Evolutionary conservation across 1,284 basidiomycete genomes (phyloP).

Genomic region (Xerocomus amazonicus): DNA sequence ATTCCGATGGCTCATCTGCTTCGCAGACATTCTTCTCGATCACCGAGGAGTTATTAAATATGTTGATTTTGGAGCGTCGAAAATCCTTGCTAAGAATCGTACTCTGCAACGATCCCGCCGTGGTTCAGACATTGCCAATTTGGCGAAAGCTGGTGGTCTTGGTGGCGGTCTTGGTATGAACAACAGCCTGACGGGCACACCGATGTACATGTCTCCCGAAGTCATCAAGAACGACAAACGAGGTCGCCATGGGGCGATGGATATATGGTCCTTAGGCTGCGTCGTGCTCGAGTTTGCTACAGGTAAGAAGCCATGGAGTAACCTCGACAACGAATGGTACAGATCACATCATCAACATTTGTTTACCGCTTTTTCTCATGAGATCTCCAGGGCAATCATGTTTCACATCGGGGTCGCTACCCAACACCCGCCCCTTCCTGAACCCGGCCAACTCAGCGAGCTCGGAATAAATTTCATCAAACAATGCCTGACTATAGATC

Average conservation of each 20-base stretch:
- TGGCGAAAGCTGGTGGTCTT: conserved; percentile 30
- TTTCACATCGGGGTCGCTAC: conserved; percentile 98
- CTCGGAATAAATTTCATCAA: conserved; percentile 94
- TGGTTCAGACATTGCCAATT: conserved; percentile 35
- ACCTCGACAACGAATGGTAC: conserved; percentile 98
- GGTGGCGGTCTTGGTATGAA: conserved; percentile 48
- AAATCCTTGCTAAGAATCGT: conserved; percentile 92
- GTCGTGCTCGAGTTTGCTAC: conserved; percentile 96
- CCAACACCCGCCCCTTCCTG: conserved; percentile 93
- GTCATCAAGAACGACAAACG: conserved; percentile 91
- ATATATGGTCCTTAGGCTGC: conserved; percentile 97
- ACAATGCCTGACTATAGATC: conserved; percentile 88
- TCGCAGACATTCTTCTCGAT: conserved; percentile 88
- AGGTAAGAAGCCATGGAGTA: conserved; percentile 96
- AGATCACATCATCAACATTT: conserved; percentile 24
- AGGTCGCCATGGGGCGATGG: conserved; percentile 93
- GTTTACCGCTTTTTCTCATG: conserved; percentile 1
- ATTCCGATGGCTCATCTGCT: conserved; percentile 15
- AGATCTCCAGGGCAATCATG: conserved; percentile 81
- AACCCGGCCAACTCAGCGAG: conserved; percentile 84
- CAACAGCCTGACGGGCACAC: conserved; percentile 92
- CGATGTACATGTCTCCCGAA: conserved; percentile 99
- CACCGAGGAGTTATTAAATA: conserved; percentile 95
- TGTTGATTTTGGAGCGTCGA: conserved; percentile 98
- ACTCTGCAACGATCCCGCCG: conserved; percentile 78